Evolutionary conservation across 1,284 basidiomycete genomes (phyloP), one percentile per base, ranked within the genome.

Genomic region (Phlebopus sp.): DNA sequence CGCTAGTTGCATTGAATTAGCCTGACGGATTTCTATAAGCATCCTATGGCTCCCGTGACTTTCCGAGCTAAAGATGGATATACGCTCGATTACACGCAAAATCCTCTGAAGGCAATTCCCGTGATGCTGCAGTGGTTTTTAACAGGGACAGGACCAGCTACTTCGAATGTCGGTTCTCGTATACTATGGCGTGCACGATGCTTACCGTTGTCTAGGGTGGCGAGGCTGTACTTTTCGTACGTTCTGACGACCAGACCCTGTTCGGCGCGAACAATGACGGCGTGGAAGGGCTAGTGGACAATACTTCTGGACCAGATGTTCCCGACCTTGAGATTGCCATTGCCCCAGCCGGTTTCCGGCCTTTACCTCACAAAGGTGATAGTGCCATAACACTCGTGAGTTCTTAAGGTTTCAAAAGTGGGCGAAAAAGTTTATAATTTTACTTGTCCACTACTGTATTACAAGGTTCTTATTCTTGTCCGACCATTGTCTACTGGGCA

Each of bases 1-100:
- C 59, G 46, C 72, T 23, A 68, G 70, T 50, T 75, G 76, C 63
- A 75, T 70, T 53, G 74, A 77, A 57, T 76, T 70, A 54, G 60
- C 61, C 35, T 64, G 70, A 48, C 43, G 4, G 37, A 45, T 59
- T 5, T 29, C 23, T 17, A 13, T 36, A 30, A 23, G 37, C 44
- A 38, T 30, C 27, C 36, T 19, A 37, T 38, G 36, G 67, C 64
- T 4, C 52, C 64, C 1, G 49, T 68, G 17, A 47, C 55, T 7
- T 55, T 67, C 17, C 62, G 63, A 15, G 56, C 64, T 2, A 64
- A 27, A 25, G n/a, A 63, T 30, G 55, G 55, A 3, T 55, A 57
- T 21, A 64, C 68, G 4, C 54, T 66, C 18, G 66, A 73, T 42
- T 60, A 62, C 42, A 55, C 72, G 25, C 58, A 58, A 37, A 60